Evolutionary conservation across 2,329 filamentous ascomycete species (phyloP), one percentile per base, ranked within the genome.

Genomic region (Trichoderma gracile): DNA sequence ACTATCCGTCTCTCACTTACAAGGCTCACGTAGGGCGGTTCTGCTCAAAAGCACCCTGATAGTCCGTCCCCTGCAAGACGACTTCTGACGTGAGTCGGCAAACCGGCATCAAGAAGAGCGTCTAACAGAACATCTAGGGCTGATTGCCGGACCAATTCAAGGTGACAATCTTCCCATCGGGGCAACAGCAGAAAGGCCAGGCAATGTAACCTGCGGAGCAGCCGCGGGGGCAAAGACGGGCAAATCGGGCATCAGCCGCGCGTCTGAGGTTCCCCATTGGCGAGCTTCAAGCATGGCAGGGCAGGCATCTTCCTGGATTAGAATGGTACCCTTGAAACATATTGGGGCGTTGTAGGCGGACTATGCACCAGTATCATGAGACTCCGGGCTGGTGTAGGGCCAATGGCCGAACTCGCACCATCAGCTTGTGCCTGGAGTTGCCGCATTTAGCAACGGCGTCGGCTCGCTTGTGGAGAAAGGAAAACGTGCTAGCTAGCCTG

Each of bases 261-360:
- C 38, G 46, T 23, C 38, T 38, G 40, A 5, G 25, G 25, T 25
- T 9, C 15, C 15, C 25, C n/a, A 61, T 53, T 61, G 47, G 58
- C 21, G 42, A 21, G n/a, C 14, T 45, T 1, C 21, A 10, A 17
- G 33, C 25, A 61, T 30, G 25, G 38, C 27, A 25, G 30, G 38
- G 33, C 47, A 19, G 43, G n/a, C 21, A 54, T 38, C 33, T 38
- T n/a, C 25, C 49, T 21, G 3, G 33, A 46, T 38, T n/a, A 43
- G 43, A 45, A n/a, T 43, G 6, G 23, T 52, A 52, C n/a, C 49
- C 59, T 45, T 62, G 59, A 61, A 61, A 54, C 25, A 54, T 19
- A 23, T 23, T 45, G n/a, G n/a, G 23, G 49, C 15, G 23, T 6
- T 27, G 49, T 46, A 27, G 25, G 19, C 33, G 27, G n/a, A 38